Conservation (phyloP, 2,329 filamentous ascomycete species). For the Aspergillus uvarum region DNA sequence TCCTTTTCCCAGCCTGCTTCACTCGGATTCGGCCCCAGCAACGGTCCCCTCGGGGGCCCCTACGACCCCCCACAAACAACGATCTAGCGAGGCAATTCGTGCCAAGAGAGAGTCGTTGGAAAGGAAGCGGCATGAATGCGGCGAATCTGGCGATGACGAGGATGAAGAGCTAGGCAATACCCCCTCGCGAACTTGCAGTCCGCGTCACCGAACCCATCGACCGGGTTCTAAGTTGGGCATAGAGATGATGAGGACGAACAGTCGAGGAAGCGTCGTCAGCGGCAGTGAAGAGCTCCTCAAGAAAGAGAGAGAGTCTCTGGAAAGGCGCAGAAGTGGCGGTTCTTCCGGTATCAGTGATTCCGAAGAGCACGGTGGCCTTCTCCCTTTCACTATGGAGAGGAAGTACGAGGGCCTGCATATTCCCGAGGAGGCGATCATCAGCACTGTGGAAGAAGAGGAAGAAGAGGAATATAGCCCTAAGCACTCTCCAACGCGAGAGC, state of each 20-base stretch:
- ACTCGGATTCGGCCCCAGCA: conserved; percentile 64
- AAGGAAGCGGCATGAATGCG: conserved; percentile 68
- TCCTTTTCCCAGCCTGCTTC: conserved; percentile 56
- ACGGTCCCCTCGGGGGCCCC: conserved; percentile 53
- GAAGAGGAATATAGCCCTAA: conserved; percentile 26
- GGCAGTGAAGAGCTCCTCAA: conserved; percentile 43
- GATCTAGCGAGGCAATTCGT: conserved; percentile 71
- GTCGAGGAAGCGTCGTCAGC: conserved; percentile 73
- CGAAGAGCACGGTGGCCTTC: conserved; percentile 25
- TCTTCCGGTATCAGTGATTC: conserved; percentile 21
- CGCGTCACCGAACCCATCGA: conserved; percentile 54
- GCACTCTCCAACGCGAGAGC: conserved; percentile 20
- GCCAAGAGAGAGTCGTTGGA: conserved; percentile 74
- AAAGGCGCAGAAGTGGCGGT: conserved; percentile 25
- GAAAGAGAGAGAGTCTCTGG: conserved; percentile 36
- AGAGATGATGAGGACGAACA: conserved; percentile 98
- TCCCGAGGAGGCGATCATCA: conserved; percentile 33
- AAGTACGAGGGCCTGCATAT: conserved; percentile 36
- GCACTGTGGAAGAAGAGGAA: conserved; percentile 22
- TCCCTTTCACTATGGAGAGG: conserved; percentile 28
- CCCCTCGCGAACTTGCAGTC: conserved; percentile 52
- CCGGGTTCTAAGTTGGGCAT: conserved; percentile 87
- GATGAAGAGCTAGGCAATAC: conserved; percentile 78
- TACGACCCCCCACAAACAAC: conserved; percentile 58
- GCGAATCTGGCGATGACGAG: conserved; percentile 90